Evolutionary conservation across 1,284 basidiomycete genomes (phyloP).

Genomic region (Gymnopus androsaceus): DNA sequence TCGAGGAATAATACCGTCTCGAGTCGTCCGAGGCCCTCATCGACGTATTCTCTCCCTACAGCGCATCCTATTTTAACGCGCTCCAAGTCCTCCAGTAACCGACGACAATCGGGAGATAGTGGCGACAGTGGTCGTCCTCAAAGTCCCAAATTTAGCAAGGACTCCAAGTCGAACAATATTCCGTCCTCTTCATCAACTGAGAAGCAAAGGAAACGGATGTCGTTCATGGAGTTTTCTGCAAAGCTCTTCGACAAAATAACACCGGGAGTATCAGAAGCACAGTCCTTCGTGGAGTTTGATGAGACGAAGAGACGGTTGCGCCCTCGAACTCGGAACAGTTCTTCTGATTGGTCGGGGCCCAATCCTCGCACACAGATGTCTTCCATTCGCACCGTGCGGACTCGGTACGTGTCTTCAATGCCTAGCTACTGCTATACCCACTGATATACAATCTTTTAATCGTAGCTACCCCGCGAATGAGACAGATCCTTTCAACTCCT

Average conservation of each 20-base stretch:
- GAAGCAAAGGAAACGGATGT: constrained; percentile 19
- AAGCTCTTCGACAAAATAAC: constrained; percentile 33
- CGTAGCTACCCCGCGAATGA: constrained; percentile 19
- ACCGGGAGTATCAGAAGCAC: constrained; percentile 13
- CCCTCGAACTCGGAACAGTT: neutral
- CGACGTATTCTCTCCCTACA: constrained; percentile 3
- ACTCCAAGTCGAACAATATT: constrained; percentile 10
- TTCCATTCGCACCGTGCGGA: constrained; percentile 4
- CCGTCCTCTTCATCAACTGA: constrained; percentile 13
- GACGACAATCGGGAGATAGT: neutral
- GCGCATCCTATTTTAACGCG: neutral
- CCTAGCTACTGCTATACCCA: neutral
- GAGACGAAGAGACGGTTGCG: neutral
- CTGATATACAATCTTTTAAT: neutral
- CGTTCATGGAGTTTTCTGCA: constrained; percentile 33
- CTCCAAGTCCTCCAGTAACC: neutral
- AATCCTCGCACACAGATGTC: constrained; percentile 15
- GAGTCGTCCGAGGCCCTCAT: neutral
- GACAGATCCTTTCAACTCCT: constrained; percentile 40
- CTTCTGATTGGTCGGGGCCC: constrained; percentile 31
- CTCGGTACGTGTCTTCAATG: constrained; percentile 14
- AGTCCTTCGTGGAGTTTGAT: constrained; percentile 9
- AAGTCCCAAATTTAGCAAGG: neutral
- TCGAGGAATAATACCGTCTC: neutral
- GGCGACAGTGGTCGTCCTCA: neutral